Evolutionary conservation across 208 protist species (phyloP), one percentile per base, ranked within the genome.

Genomic region (Leishmania arabica): DNA sequence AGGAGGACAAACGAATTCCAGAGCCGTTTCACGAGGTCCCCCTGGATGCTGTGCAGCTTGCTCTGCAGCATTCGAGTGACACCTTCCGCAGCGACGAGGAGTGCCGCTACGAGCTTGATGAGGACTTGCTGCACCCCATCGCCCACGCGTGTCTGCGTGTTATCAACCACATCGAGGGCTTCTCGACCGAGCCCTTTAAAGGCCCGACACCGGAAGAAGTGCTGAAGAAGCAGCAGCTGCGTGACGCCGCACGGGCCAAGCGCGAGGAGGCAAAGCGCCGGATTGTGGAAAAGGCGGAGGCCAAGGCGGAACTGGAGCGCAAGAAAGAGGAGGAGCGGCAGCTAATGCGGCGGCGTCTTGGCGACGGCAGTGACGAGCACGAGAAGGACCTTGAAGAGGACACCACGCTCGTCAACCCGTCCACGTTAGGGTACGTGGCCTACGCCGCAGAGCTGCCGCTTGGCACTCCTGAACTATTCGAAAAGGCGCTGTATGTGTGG

Each of bases 141-240:
- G 93, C 93, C 27, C 91, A 98, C 80, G 93, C 91, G 17, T 95
- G 89, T 58, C 62, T 96, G 64, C 89, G 81, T 3, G 85, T 92
- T 47, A 81, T 96, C 53, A 98, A 98, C 76, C 79, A 85, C 8
- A 94, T 98, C 81, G 95, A 98, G 75, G 95, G 95, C 58, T 98
- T 92, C 81, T 80, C 79, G 8, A 94, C 93, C n/a, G 66, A 54
- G 42, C 90, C 93, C 8, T 93, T 91, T 85, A 84, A 76, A 21
- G 79, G 81, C 49, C 91, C 88, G 31, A 90, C 86, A 4, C 85
- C 84, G 19, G 88, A 93, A 72, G 91, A 93, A 54, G 31, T 91
- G 62, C 81, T 56, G 27, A 84, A 83, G 64, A 97, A 97, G 79
- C 82, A 83, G 8, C 87, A 85, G 56, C 82, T 89, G 53, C 91